Evolutionary conservation across 257 asterid species (phyloP).

Genomic region (Parsonsia alboflavescens): DNA sequence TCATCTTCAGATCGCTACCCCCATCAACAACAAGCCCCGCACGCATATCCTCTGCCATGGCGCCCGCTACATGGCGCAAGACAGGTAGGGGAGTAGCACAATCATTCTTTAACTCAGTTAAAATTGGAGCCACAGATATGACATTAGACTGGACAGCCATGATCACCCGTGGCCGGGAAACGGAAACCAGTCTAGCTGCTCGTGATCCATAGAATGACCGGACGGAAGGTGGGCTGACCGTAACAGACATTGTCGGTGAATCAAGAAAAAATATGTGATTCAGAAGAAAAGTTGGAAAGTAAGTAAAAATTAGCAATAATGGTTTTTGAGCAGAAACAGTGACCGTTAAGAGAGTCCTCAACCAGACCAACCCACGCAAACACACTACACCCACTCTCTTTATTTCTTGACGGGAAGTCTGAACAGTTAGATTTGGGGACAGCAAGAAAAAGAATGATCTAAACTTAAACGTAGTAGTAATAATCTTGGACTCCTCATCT

Average conservation of each 20-base stretch:
- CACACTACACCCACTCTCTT: slow-evolving; percentile 14
- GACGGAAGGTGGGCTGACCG: slow-evolving; percentile 35
- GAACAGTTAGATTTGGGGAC: slow-evolving; percentile 22
- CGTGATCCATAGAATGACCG: slow-evolving; percentile 34
- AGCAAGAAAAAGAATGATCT: not conserved
- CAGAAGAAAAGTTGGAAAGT: slow-evolving; percentile 9
- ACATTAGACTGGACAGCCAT: slow-evolving; percentile 42
- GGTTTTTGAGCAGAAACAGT: slow-evolving; percentile 11
- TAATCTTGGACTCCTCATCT: not conserved
- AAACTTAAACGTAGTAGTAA: not conserved
- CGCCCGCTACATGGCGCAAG: slow-evolving; percentile 65
- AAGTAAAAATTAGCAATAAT: not conserved
- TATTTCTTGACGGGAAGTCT: slow-evolving; percentile 24
- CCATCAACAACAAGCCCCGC: slow-evolving; percentile 61
- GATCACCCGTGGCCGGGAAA: slow-evolving; percentile 28
- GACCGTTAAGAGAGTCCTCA: slow-evolving; percentile 19
- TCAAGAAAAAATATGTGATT: slow-evolving; percentile 22
- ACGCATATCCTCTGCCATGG: slow-evolving; percentile 72
- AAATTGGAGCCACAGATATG: slow-evolving; percentile 33
- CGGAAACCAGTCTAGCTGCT: slow-evolving; percentile 8
- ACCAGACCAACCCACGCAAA: not conserved
- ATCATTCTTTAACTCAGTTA: slow-evolving; percentile 56
- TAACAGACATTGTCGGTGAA: slow-evolving; percentile 46
- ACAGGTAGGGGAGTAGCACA: slow-evolving; percentile 73
- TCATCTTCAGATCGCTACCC: slow-evolving; percentile 74